Percentiles rank a stretch among this genome's conserved stretches.
phyloP scores from a whole-genome alignment of 768 basidiomycete genomes.

The Suillus variegatus region DNA sequence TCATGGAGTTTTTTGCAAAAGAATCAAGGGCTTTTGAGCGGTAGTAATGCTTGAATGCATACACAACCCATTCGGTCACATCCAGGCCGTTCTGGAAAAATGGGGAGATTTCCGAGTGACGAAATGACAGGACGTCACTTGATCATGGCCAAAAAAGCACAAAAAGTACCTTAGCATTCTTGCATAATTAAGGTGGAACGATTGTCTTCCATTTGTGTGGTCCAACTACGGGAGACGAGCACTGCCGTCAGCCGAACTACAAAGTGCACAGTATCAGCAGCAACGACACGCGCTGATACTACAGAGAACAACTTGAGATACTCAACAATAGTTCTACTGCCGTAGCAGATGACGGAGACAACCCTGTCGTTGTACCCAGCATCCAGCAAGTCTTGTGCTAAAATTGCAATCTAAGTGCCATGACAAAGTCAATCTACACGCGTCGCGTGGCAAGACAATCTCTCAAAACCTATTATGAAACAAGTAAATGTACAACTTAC shows the following conservation, averaged over 20 bases:
- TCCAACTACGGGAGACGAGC: neutral
- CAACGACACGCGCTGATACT: neutral
- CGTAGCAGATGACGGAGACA: neutral
- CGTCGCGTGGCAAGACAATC: neutral
- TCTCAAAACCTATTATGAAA: neutral
- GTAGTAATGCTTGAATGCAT: neutral
- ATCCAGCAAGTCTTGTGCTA: neutral
- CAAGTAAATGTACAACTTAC: neutral
- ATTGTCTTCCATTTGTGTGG: neutral
- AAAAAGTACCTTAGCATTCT: neutral
- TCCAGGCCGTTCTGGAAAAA: neutral
- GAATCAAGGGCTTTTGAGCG: neutral
- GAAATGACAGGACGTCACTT: neutral
- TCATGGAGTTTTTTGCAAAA: neutral
- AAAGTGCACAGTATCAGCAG: neutral
- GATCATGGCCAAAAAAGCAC: neutral
- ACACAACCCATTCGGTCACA: neutral
- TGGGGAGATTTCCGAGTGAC: neutral
- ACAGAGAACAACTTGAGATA: neutral
- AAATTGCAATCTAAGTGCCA: neutral
- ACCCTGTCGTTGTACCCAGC: neutral
- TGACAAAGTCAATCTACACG: neutral
- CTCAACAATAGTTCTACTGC: neutral
- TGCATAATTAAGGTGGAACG: neutral
- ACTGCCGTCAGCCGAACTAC: neutral